These are phyloP conservation scores for Ophiocordyceps sinensis DNA, from an alignment of 2,329 filamentous ascomycete genomes.

Conservation along the genomic window DNA sequence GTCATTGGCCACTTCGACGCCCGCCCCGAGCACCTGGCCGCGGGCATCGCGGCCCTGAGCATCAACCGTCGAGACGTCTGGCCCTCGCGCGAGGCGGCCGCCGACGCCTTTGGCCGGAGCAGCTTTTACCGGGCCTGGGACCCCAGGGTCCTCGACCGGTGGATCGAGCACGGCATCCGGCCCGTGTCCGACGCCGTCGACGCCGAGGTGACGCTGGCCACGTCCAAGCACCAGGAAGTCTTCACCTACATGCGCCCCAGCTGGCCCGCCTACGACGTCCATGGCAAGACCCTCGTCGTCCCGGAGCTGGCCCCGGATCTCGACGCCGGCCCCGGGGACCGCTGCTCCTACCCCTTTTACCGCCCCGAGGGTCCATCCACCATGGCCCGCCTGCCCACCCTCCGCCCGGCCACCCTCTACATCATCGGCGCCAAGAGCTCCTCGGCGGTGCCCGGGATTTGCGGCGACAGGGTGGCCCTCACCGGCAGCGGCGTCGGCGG, in stretches of 20 bases:
- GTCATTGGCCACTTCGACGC: slow-evolving; percentile 45
- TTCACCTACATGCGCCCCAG: slow-evolving; percentile 59
- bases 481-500: slow-evolving; percentile 55
- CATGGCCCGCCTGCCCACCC: slow-evolving; percentile 38
- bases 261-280: slow-evolving; percentile 26
- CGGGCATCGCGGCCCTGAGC: slow-evolving; percentile 43
- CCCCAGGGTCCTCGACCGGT: slow-evolving; percentile 52
- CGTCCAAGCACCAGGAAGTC: slow-evolving; percentile 69
- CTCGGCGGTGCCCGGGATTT: slow-evolving; percentile 35
- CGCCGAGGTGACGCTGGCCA: slow-evolving; percentile 54
- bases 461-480: slow-evolving; percentile 43
- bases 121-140: slow-evolving; percentile 75
- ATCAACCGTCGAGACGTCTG: slow-evolving; percentile 64
- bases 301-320: slow-evolving; percentile 29
- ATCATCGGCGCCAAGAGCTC: slow-evolving; percentile 49
- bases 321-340: slow-evolving; percentile 21
- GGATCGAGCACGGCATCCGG: slow-evolving; percentile 57
- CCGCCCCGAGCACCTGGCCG: slow-evolving; percentile 18
- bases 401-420: slow-evolving; percentile 55
- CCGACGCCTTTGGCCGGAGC: slow-evolving; percentile 46
- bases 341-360: slow-evolving; percentile 43
- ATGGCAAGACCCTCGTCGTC: slow-evolving; percentile 24
- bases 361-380: slow-evolving; percentile 46
- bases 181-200: slow-evolving; percentile 27
- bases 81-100: slow-evolving; percentile 61